Evolutionary conservation across 2,329 filamentous ascomycete species (phyloP).

Genomic region (Xenosphaeropsis pyriputrescens): DNA sequence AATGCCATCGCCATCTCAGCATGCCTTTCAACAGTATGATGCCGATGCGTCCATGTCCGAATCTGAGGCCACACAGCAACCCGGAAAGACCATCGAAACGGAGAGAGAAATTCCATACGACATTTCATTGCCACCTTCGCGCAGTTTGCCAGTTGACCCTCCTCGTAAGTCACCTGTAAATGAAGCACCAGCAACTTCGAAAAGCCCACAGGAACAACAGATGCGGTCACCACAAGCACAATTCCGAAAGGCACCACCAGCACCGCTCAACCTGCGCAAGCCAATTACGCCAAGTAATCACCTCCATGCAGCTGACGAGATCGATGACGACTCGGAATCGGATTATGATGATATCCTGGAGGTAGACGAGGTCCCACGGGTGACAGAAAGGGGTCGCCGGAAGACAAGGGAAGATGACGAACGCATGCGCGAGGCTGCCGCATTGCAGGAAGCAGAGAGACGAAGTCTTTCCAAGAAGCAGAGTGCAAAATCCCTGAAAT

Average conservation of each 20-base stretch:
- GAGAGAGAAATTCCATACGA: conserved; percentile 32
- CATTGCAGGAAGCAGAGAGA: conserved; percentile 50
- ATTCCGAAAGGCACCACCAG: conserved; percentile 69
- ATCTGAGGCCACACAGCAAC: conserved; percentile 24
- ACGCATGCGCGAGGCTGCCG: conserved; percentile 55
- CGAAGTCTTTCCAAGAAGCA: conserved; percentile 64
- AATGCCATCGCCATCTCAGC: conserved; percentile 47
- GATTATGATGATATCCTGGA: conserved; percentile 73
- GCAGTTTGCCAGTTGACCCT: conserved; percentile 31
- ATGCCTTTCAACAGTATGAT: conserved; percentile 40
- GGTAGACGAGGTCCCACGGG: conserved; percentile 43
- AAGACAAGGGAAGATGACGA: conserved; percentile 86
- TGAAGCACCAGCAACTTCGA: conserved; percentile 23
- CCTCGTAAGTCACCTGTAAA: conserved; percentile 14
- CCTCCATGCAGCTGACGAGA: conserved; percentile 25
- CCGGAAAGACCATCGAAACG: conserved; percentile 27
- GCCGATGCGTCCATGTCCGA: conserved; percentile 14
- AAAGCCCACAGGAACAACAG: conserved; percentile 21
- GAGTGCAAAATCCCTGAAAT: conserved; percentile 34
- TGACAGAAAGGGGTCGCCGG: conserved; percentile 53
- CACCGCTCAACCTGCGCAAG: conserved; percentile 59
- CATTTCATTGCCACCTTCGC: conserved; percentile 37
- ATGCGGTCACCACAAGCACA: conserved; percentile 40
- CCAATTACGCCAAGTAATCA: conserved; percentile 23
- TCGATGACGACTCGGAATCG: conserved; percentile 54